Percentiles rank a stretch among this genome's conserved stretches.
Conservation (phyloP, 2,329 filamentous ascomycete species). For the Cercospora beticola region DNA sequence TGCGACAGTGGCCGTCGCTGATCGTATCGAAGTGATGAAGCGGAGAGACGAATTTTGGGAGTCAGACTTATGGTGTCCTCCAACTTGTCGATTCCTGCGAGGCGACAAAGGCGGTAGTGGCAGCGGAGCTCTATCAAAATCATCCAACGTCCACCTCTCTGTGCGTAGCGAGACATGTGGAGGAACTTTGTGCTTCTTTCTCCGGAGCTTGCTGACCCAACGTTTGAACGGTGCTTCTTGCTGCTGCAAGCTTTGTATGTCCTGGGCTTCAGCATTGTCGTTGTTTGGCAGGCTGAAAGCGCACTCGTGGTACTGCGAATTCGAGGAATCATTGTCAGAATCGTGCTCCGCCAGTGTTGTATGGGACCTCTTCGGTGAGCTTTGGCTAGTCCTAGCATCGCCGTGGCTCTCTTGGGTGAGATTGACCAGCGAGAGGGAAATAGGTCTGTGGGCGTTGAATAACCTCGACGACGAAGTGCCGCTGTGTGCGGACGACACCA, state of each 20-base stretch:
- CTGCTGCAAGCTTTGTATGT: neutral
- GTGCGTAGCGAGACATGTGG: slow-evolving; percentile 40
- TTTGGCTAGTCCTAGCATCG: neutral
- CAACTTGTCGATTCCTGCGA: slow-evolving; percentile 4
- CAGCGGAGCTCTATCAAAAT: slow-evolving; percentile 31
- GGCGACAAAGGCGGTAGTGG: slow-evolving; percentile 13
- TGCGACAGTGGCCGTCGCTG: slow-evolving; percentile 73
- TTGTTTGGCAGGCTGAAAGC: neutral
- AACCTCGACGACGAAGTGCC: slow-evolving; percentile 12
- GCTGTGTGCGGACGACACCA: slow-evolving; percentile 20
- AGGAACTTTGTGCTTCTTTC: slow-evolving; percentile 51
- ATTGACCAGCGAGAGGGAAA: slow-evolving; percentile 9
- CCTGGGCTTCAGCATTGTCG: neutral
- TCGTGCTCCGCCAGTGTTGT: slow-evolving; percentile 8
- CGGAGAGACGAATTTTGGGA: slow-evolving; percentile 74
- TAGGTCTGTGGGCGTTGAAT: neutral
- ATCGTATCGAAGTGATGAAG: slow-evolving; percentile 78
- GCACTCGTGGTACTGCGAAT: neutral
- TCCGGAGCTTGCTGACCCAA: slow-evolving; percentile 71
- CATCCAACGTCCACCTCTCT: slow-evolving; percentile 41
- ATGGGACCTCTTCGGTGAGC: neutral
- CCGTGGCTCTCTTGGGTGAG: slow-evolving; percentile 21
- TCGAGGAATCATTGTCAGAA: neutral
- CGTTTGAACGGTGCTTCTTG: slow-evolving; percentile 55
- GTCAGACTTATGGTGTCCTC: slow-evolving; percentile 42